These are phyloP conservation scores for Aspergillaceae sp. DNA, from an alignment of 2,329 filamentous ascomycete genomes.

Conservation along the genomic window DNA sequence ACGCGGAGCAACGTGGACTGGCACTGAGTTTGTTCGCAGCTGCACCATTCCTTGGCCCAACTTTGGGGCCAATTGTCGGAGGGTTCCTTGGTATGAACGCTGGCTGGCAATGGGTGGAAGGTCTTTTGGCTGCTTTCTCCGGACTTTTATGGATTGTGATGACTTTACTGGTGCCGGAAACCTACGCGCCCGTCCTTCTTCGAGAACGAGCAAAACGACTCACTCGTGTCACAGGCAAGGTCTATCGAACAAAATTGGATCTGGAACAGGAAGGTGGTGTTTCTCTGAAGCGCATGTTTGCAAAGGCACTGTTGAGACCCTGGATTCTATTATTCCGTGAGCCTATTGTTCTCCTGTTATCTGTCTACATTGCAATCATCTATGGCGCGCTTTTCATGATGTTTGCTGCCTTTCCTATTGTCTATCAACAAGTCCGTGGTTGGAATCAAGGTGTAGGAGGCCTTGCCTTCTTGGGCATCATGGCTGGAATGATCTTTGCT, in stretches of 20 bases:
- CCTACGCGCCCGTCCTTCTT: conserved; percentile 23
- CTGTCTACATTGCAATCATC: conserved; percentile 22
- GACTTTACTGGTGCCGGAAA: conserved; percentile 18
- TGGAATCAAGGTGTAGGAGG: conserved; percentile 22
- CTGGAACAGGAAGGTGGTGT: conserved; percentile 15
- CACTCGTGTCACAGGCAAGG: conserved; percentile 16
- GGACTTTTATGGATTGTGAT: conserved; percentile 21
- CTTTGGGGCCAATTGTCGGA: conserved; percentile 20
- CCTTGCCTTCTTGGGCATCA: conserved; percentile 23
- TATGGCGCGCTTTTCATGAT: conserved; percentile 25
- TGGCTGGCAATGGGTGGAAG: conserved; percentile 25
- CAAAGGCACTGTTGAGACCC: conserved; percentile 18
- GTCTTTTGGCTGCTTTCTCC: conserved; percentile 21
- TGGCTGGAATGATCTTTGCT: conserved; percentile 22
- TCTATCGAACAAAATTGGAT: conserved; percentile 18
- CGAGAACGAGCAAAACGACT: conserved; percentile 18
- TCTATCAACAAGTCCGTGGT: conserved; percentile 19
- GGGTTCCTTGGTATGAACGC: conserved; percentile 22
- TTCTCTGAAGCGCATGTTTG: conserved; percentile 14
- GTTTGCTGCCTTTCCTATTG: conserved; percentile 23
- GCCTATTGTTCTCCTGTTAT: conserved; percentile 23
- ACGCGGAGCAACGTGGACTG: conserved; percentile 42
- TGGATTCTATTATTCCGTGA: conserved; percentile 24
- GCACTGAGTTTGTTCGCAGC: conserved; percentile 58
- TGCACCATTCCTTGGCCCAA: conserved; percentile 49